Conservation (phyloP, 139 green algal species). For the Mesotaenium endlicherianum region DNA sequence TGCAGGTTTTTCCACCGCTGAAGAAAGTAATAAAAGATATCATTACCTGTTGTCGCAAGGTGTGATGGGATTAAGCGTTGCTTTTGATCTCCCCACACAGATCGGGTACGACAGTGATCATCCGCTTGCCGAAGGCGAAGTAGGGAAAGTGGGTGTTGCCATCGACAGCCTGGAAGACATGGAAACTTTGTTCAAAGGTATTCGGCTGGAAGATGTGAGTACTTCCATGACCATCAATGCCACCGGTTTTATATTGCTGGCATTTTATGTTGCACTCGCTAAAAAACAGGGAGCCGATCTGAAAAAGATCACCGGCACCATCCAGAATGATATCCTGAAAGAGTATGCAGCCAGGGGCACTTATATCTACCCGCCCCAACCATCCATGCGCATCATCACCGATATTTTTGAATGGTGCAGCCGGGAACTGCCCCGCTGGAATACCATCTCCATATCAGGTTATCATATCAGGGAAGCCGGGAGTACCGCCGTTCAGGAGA, state of each 20-base stretch:
- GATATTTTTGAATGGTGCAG: constrained; percentile 62
- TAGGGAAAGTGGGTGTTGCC: not conserved
- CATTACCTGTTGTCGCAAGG: not conserved
- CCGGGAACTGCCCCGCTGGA: constrained; percentile 59
- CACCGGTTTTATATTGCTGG: not conserved
- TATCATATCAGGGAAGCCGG: constrained; percentile 61
- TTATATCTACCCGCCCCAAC: constrained; percentile 66
- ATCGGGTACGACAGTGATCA: no score
- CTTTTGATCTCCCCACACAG: constrained; percentile 74
- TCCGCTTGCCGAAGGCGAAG: no score
- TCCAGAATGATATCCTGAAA: constrained; percentile 75
- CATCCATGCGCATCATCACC: constrained; percentile 61
- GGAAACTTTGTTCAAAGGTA: not conserved
- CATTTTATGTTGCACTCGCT: not conserved
- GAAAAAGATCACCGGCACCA: constrained; percentile 58
- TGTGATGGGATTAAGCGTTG: constrained; percentile 51
- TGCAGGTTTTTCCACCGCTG: constrained; percentile 52
- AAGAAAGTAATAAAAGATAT: constrained; percentile 4
- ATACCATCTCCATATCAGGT: constrained; percentile 64
- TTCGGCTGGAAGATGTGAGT: not conserved
- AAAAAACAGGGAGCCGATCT: not conserved
- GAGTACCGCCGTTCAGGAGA: constrained; percentile 39
- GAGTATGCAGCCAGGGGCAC: constrained; percentile 74
- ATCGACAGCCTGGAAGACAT: not conserved
- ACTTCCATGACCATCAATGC: not conserved